Evolutionary conservation across 176 grass and related monocot genomes (phyloP).

Genomic region (Musa acuminata): DNA sequence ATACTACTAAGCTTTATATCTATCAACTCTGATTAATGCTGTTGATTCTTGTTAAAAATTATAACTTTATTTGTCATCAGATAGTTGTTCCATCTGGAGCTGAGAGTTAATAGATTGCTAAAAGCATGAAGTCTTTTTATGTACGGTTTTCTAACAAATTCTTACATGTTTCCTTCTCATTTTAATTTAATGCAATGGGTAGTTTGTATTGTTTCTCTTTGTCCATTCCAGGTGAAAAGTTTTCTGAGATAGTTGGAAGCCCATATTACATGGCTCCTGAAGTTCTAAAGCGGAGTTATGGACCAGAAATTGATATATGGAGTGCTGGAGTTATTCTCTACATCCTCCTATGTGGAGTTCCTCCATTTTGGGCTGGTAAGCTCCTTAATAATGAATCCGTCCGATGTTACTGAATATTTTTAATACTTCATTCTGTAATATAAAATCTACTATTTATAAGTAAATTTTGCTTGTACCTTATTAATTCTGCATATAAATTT

Average conservation of each 20-base stretch:
- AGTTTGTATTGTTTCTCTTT: background rate
- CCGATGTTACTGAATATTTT: background rate
- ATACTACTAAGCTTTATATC: background rate
- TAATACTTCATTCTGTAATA: background rate
- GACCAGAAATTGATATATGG: constrained; percentile 99
- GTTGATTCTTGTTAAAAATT: too few relatives aligned
- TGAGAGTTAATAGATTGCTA: background rate
- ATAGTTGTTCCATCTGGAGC: background rate
- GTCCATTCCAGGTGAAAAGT: constrained; percentile 61
- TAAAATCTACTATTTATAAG: background rate
- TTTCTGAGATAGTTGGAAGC: constrained; percentile 99
- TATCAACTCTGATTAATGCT: background rate
- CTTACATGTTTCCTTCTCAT: background rate
- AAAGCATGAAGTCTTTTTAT: background rate
- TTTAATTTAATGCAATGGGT: background rate
- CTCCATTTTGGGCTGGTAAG: constrained; percentile 96
- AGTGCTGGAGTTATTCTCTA: constrained; percentile 93
- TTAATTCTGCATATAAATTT: background rate
- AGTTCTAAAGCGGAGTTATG: constrained; percentile 91
- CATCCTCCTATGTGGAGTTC: constrained; percentile 93
- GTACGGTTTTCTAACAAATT: background rate
- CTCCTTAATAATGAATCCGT: background rate
- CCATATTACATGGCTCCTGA: constrained; percentile 98
- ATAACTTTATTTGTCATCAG: background rate
- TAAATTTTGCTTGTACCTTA: background rate